These are phyloP conservation scores for Monascus purpureus DNA, from an alignment of 495 filamentous ascomycete genomes.

Conservation along the genomic window DNA sequence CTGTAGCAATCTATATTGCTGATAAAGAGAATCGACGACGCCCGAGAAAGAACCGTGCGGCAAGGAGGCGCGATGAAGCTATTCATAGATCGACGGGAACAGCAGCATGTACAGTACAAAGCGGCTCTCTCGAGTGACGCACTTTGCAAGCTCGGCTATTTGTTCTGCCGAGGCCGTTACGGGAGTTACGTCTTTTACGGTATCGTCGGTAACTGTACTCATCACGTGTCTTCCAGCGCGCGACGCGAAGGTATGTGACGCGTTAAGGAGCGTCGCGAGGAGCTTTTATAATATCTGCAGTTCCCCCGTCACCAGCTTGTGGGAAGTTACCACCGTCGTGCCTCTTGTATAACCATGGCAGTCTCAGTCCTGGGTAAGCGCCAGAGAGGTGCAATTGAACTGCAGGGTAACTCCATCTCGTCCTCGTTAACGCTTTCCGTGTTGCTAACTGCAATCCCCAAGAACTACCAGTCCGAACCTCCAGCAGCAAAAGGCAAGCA, in stretches of 20 bases:
- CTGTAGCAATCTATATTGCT: no score
- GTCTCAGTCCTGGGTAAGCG: conserved; percentile 61
- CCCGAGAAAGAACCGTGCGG: no score
- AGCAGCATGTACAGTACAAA: no score
- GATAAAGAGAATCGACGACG: no score
- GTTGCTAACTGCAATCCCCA: conserved; percentile 14
- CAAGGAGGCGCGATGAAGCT: no score
- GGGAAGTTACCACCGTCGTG: background rate
- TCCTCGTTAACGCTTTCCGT: conserved; percentile 3
- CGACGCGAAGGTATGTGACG: conserved; percentile 5
- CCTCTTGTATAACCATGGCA: conserved; percentile 35
- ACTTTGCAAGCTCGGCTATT: no score
- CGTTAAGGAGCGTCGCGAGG: conserved; percentile 2
- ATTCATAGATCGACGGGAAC: no score
- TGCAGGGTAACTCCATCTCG: conserved; percentile 38
- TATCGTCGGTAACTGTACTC: no score
- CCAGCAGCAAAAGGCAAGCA: conserved; percentile 36
- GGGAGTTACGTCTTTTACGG: no score
- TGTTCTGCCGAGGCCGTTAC: no score
- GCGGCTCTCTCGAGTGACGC: no score
- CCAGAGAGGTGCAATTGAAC: conserved; percentile 36
- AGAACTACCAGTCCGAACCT: conserved; percentile 32
- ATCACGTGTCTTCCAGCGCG: background rate
- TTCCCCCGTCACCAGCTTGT: no score
- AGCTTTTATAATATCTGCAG: background rate